Base-by-base conservation (phyloP, 768 basidiomycete genomes). In the Collybia nuda region DNA sequence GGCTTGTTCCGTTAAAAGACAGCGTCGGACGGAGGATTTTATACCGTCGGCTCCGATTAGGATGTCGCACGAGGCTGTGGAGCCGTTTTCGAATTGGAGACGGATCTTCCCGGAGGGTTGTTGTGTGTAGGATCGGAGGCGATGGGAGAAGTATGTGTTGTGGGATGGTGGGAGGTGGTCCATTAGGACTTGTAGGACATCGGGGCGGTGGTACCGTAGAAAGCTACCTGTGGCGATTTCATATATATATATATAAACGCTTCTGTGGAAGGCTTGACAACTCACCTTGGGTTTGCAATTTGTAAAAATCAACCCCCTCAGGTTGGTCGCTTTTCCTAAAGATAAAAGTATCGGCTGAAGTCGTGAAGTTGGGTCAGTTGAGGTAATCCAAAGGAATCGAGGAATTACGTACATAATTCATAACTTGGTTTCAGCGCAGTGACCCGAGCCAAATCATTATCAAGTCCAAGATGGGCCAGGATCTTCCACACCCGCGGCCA, bases 181-280 rank as follows among this genome's bases (percentile, higher is more conserved):
- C 11, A 82, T 62, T n/a, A 84, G 60, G 14, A 75, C 70, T 22
- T 68, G 56, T 24, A 77, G 76, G 23, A 82, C 76, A 48, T 82
- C 79, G 2, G 78, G 71, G 24, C 82, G 72, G 54, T 82, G 80
- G 50, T 68, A 54, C 40, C 61, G 23, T 56, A 53, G 51, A 53
- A 62, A 44, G 41, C 58, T 6, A 44, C 50, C 70, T 68, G 49
- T 4, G 19, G n/a, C n/a, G n/a, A n/a, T n/a, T n/a, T n/a, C n/a
- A n/a, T n/a, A n/a, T n/a, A n/a, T n/a, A n/a, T n/a, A n/a, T n/a
- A n/a, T n/a, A n/a, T n/a, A n/a, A n/a, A n/a, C n/a, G n/a, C n/a
- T n/a, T n/a, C n/a, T n/a, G n/a, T n/a, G n/a, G n/a, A n/a, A n/a
- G n/a, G n/a, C n/a, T n/a, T n/a, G n/a, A n/a, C n/a, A n/a, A n/a